A percentile compares a stretch with the other conserved stretches of the same genome.
Conservation (phyloP, 2,329 filamentous ascomycete genomes). For the Clarireedia hainanense region DNA sequence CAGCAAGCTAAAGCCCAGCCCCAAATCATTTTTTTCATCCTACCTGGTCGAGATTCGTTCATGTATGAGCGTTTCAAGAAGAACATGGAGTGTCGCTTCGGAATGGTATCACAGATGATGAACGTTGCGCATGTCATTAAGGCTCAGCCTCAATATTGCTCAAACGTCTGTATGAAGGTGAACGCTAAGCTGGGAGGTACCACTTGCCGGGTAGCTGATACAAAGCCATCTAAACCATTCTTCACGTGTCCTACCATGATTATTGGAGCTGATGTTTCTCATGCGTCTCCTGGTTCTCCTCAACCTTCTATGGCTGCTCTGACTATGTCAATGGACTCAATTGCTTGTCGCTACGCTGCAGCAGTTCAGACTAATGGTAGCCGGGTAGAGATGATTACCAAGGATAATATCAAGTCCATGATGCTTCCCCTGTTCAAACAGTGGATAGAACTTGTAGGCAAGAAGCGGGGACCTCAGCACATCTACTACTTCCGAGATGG, state of each 20-base stretch:
- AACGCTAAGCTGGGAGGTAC: conserved; percentile 90
- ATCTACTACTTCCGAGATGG: conserved; percentile 93
- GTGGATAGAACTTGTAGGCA: conserved; percentile 53
- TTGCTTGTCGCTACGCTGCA: conserved; percentile 69
- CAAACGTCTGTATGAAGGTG: conserved; percentile 93
- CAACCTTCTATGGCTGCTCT: conserved; percentile 78
- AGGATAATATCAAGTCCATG: conserved; percentile 56
- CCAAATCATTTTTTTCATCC: conserved; percentile 72
- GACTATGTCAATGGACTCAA: conserved; percentile 68
- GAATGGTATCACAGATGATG: conserved; percentile 75
- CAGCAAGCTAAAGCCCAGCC: conserved; percentile 34
- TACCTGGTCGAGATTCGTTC: conserved; percentile 61
- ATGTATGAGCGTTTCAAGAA: conserved; percentile 85
- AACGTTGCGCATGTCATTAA: conserved; percentile 61
- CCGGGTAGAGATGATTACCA: conserved; percentile 70
- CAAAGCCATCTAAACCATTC: conserved; percentile 26
- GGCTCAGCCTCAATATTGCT: conserved; percentile 74
- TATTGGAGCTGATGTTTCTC: conserved; percentile 82
- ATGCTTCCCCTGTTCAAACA: conserved; percentile 54
- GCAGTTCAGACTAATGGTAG: conserved; percentile 76
- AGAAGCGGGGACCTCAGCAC: conserved; percentile 53
- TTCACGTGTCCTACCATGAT: conserved; percentile 62
- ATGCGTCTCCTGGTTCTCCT: conserved; percentile 60
- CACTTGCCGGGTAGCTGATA: conserved; percentile 42
- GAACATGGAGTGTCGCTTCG: conserved; percentile 75